Evolutionary conservation across 176 grass and related monocot species (phyloP).

Genomic region (Thinopyrum elongatum): DNA sequence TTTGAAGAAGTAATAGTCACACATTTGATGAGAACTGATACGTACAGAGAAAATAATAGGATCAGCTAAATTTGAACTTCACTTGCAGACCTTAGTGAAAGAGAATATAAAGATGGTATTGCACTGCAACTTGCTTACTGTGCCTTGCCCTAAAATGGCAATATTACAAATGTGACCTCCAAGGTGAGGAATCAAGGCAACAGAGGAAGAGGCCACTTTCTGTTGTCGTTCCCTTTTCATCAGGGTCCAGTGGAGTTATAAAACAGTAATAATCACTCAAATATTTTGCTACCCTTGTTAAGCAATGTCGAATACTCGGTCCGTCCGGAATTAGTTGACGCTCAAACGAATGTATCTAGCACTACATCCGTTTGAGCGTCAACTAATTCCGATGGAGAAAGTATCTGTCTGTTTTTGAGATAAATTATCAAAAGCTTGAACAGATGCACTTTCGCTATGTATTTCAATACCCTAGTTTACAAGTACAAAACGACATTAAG

Average conservation of each 20-base stretch:
- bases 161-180: constrained; percentile 11
- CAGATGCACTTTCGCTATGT: neutral
- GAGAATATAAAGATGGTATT: neutral
- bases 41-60: neutral
- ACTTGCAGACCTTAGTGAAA: neutral
- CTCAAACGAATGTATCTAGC: neutral
- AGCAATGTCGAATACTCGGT: neutral
- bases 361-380: too few species aligned
- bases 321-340: too few species aligned
- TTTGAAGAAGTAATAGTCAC: neutral
- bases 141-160: neutral
- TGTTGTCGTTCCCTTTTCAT: neutral
- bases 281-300: constrained; percentile 6
- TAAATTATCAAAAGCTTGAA: constrained; percentile 21
- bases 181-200: constrained; percentile 1
- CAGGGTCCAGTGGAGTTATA: constrained; percentile 8
- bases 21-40: neutral
- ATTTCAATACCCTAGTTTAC: neutral
- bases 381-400: too few species aligned
- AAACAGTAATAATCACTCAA: neutral
- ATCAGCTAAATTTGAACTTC: neutral
- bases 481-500: neutral
- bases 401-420: neutral
- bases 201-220: neutral
- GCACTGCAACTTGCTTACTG: constrained; percentile 1